phyloP scores from a whole-genome alignment of 495 filamentous ascomycete genomes.

The Tuber calosporum region DNA sequence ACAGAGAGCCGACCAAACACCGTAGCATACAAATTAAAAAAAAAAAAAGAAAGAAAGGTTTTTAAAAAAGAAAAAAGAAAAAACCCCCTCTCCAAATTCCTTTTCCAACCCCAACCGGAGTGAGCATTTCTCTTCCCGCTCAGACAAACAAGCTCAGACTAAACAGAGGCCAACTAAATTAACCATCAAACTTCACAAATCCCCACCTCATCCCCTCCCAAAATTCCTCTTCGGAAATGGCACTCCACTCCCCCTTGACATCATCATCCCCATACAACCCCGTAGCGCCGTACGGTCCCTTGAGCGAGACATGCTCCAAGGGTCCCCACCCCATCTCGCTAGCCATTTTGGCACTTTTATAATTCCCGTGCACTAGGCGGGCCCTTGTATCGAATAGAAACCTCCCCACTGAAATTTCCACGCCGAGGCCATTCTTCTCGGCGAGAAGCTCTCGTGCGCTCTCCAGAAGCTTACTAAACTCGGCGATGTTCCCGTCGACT shows the following conservation, averaged over 20 bases:
- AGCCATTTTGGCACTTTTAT: conserved; percentile 43
- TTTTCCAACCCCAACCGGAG: neutral
- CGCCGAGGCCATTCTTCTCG: conserved; percentile 39
- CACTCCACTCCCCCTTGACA: conserved; percentile 45
- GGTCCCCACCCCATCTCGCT: conserved; percentile 46
- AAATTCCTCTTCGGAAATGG: conserved; percentile 46
- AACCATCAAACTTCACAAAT: conserved; percentile 39
- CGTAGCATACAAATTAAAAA: neutral
- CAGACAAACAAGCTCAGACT: neutral
- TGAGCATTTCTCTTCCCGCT: neutral
- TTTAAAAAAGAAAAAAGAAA: neutral
- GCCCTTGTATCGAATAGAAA: conserved; percentile 49
- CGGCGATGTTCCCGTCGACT: conserved; percentile 31
- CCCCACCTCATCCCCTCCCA: conserved; percentile 43
- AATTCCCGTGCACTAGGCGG: conserved; percentile 48
- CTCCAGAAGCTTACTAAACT: conserved; percentile 43
- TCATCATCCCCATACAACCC: conserved; percentile 48
- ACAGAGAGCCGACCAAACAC: neutral
- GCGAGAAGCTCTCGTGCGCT: conserved; percentile 45
- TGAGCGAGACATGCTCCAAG: conserved; percentile 41
- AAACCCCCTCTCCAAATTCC: neutral
- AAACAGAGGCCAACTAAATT: conserved; percentile 8
- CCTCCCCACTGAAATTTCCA: conserved; percentile 48
- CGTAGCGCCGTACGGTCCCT: conserved; percentile 51
- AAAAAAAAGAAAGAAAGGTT: neutral